These are phyloP conservation scores for Orbilia javanica DNA, from an alignment of 2,329 filamentous ascomycete genomes.

Conservation along the genomic window DNA sequence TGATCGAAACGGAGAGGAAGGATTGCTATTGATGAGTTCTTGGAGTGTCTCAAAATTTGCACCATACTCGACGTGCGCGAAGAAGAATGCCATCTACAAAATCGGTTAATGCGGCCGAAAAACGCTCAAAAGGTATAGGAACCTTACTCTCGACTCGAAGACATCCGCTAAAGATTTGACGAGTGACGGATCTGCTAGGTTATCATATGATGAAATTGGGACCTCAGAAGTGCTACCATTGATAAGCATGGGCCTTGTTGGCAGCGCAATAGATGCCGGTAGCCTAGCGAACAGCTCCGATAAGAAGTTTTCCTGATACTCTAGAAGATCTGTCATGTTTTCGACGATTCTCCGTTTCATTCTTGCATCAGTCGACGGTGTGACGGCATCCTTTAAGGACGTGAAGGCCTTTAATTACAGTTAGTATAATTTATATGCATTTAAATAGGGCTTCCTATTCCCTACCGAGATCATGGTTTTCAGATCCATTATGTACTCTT, in stretches of 20 bases:
- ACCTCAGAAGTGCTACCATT: slow-evolving; percentile 28
- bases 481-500: slow-evolving; percentile 56
- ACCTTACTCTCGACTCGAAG: slow-evolving; percentile 49
- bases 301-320: slow-evolving; percentile 51
- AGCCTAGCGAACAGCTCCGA: slow-evolving; percentile 54
- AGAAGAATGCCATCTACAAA: slow-evolving; percentile 47
- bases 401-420: slow-evolving; percentile 37
- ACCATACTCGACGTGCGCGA: slow-evolving; percentile 52
- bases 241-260: slow-evolving; percentile 6
- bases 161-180: slow-evolving; percentile 57
- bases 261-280: slow-evolving; percentile 52
- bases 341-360: slow-evolving; percentile 54
- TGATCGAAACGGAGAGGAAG: slow-evolving; percentile 24
- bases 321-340: slow-evolving; percentile 56
- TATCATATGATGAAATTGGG: slow-evolving; percentile 35
- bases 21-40: slow-evolving; percentile 38
- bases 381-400: slow-evolving; percentile 29
- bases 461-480: slow-evolving; percentile 57
- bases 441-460: not conserved
- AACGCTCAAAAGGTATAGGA: no score
- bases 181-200: slow-evolving; percentile 54
- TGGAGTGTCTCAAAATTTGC: slow-evolving; percentile 51
- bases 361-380: slow-evolving; percentile 10
- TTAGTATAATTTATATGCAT: not conserved
- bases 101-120: not conserved